Conservation (phyloP, 805 yeast species). For the Hanseniaspora clermontiae region DNA sequence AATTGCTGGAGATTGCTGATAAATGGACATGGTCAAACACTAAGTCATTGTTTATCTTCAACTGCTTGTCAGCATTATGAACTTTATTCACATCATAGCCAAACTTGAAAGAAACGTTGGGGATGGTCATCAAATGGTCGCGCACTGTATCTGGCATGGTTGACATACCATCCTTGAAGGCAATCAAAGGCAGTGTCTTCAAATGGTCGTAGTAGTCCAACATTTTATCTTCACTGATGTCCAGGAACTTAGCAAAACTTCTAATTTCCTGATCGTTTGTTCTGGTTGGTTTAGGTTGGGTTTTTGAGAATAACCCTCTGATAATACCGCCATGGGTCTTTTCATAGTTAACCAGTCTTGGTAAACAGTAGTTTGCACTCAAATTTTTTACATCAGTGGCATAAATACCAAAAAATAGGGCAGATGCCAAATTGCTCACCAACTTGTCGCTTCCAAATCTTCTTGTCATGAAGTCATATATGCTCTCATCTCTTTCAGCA, state of each 20-base stretch:
- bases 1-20: conserved; percentile 38
- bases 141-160: conserved; percentile 37
- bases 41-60: neutral
- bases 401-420: conserved; percentile 76
- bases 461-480: conserved; percentile 52
- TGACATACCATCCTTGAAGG: conserved; percentile 45
- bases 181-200: conserved; percentile 49
- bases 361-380: conserved; percentile 52
- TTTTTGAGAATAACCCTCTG: conserved; percentile 32
- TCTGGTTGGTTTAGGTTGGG: conserved; percentile 18
- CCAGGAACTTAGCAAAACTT: neutral
- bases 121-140: conserved; percentile 27
- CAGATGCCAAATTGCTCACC: conserved; percentile 56
- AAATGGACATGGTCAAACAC: conserved; percentile 46
- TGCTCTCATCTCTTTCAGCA: conserved; percentile 39
- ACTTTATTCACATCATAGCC: neutral
- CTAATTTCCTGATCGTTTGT: conserved; percentile 1
- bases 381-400: conserved; percentile 66
- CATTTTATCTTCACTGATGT: conserved; percentile 24
- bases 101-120: conserved; percentile 29
- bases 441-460: conserved; percentile 46
- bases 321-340: conserved; percentile 45
- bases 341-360: conserved; percentile 46
- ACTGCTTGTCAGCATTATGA: neutral
- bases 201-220: conserved; percentile 28